These are phyloP conservation scores for Penicillium fimorum DNA, from an alignment of 495 filamentous ascomycete genomes.

Conservation along the genomic window DNA sequence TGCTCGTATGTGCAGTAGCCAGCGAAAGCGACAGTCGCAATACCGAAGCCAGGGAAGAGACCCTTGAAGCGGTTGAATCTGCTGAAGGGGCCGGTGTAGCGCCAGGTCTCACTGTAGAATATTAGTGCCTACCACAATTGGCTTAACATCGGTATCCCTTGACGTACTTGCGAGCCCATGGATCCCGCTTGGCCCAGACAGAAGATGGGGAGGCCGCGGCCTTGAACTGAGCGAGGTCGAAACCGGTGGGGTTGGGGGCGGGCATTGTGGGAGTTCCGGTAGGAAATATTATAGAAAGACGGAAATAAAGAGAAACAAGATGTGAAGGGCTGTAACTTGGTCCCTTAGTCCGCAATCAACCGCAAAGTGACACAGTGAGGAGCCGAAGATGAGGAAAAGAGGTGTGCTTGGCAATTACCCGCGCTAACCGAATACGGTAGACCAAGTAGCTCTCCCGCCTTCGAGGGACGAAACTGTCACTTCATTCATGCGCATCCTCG, in stretches of 20 bases:
- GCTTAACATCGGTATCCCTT: background rate
- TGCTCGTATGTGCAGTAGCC: constrained; percentile 87
- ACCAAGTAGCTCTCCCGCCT: constrained; percentile 24
- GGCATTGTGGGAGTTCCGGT: constrained; percentile 38
- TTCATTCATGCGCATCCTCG: constrained; percentile 17
- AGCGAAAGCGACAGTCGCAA: constrained; percentile 85
- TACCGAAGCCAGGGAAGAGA: constrained; percentile 85
- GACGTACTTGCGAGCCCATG: constrained; percentile 76
- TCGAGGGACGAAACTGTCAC: constrained; percentile 26
- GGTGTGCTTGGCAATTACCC: constrained; percentile 28
- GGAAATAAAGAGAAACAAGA: constrained; percentile 9
- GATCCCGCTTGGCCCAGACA: constrained; percentile 64
- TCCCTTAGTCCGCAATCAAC: constrained; percentile 14
- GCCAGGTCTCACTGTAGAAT: constrained; percentile 78
- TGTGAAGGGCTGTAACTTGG: constrained; percentile 16
- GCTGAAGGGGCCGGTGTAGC: constrained; percentile 86
- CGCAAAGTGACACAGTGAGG: constrained; percentile 18
- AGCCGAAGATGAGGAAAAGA: constrained; percentile 22
- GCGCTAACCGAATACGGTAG: constrained; percentile 38
- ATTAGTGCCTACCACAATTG: constrained; percentile 18
- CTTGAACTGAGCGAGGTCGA: constrained; percentile 72
- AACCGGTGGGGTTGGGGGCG: constrained; percentile 74
- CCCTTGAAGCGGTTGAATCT: constrained; percentile 83
- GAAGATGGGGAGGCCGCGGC: constrained; percentile 61
- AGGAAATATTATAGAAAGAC: constrained; percentile 14